These are phyloP conservation scores for Basidioascus undulatus DNA, from an alignment of 768 basidiomycete genomes.

Conservation along the genomic window DNA sequence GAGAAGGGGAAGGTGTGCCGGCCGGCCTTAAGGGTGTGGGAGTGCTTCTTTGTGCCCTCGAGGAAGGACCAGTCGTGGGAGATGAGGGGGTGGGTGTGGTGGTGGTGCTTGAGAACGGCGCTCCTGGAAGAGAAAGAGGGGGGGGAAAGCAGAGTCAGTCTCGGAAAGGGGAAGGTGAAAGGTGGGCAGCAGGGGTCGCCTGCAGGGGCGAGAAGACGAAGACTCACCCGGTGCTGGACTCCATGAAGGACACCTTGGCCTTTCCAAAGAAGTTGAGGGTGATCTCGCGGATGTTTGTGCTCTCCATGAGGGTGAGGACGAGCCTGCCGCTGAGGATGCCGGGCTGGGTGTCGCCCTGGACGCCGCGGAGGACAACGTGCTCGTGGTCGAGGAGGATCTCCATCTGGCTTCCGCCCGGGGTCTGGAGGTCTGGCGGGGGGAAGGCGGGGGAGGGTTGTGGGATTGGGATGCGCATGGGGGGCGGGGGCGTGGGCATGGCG, in stretches of 20 bases:
- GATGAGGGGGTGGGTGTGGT: conserved; percentile 30
- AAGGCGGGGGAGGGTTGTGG: neutral
- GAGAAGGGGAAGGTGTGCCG: conserved; percentile 81
- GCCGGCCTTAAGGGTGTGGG: conserved; percentile 86
- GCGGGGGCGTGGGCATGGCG: neutral
- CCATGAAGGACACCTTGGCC: conserved; percentile 49
- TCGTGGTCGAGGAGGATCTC: conserved; percentile 56
- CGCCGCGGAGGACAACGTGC: conserved; percentile 45
- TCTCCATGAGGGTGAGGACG: conserved; percentile 50
- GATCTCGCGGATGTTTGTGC: conserved; percentile 32
- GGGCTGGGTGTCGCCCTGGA: conserved; percentile 44
- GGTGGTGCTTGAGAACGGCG: conserved; percentile 14
- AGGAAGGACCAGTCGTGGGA: conserved; percentile 84
- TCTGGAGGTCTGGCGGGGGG: neutral
- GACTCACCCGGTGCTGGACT: conserved; percentile 49
- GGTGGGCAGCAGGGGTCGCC: conserved; percentile 31
- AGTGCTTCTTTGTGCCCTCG: conserved; percentile 49
- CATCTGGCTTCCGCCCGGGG: conserved; percentile 20
- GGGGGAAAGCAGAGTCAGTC: conserved; percentile 13
- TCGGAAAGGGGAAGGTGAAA: conserved; percentile 13
- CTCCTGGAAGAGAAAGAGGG: conserved; percentile 6
- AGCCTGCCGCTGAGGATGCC: conserved; percentile 58
- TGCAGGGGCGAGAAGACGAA: neutral
- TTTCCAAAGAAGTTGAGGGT: neutral
- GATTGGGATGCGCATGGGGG: neutral